Evolutionary conservation across 805 yeast genomes (phyloP).

Genomic region (Jamesozyma rosinii): DNA sequence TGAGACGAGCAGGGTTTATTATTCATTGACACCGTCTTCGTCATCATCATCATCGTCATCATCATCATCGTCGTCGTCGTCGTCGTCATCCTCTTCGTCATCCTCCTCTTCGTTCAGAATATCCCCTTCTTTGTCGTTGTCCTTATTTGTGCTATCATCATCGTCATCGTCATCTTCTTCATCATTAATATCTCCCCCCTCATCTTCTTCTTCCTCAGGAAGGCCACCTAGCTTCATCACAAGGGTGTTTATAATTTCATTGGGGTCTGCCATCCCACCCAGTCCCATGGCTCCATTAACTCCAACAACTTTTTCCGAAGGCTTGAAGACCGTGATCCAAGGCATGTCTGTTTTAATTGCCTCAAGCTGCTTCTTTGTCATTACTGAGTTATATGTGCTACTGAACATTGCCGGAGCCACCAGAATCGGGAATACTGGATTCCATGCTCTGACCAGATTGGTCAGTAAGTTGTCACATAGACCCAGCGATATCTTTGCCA

Average conservation of each 20-base stretch:
- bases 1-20: too few relatives aligned
- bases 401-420: constrained; percentile 96
- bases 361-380: constrained; percentile 74
- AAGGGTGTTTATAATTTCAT: constrained; percentile 80
- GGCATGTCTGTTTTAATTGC: constrained; percentile 83
- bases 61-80: constrained; percentile 23
- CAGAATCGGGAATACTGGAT: constrained; percentile 77
- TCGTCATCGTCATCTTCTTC: constrained; percentile 33
- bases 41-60: constrained; percentile 35
- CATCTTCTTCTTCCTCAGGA: constrained; percentile 47
- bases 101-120: constrained; percentile 38
- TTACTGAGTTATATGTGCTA: constrained; percentile 79
- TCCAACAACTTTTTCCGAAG: constrained; percentile 88
- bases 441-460: constrained; percentile 91
- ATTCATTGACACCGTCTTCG: constrained; percentile 18
- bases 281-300: constrained; percentile 96
- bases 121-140: constrained; percentile 38
- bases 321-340: constrained; percentile 87
- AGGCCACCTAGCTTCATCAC: constrained; percentile 61
- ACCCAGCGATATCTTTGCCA: constrained; percentile 83
- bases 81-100: constrained; percentile 37
- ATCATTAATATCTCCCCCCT: constrained; percentile 38
- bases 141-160: constrained; percentile 34
- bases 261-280: constrained; percentile 99
- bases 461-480: constrained; percentile 88